Evolutionary conservation across 2,329 filamentous ascomycete species (phyloP).

Genomic region (Aspergillus cejpii): DNA sequence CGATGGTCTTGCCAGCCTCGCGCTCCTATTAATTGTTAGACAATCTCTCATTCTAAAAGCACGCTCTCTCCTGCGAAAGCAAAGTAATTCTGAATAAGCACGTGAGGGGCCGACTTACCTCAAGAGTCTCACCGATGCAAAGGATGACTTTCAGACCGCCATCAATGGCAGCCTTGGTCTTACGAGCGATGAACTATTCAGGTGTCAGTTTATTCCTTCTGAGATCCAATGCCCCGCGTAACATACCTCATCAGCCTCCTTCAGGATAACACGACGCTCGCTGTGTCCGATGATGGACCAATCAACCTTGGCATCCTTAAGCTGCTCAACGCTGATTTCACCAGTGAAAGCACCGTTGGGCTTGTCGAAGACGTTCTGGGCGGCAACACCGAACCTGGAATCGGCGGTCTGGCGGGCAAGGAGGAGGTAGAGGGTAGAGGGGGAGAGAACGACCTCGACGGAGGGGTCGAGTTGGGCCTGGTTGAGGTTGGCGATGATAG

Average conservation of each 20-base stretch:
- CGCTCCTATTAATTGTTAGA: constrained; percentile 53
- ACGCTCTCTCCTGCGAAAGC: constrained; percentile 13
- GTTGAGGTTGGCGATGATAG: constrained; percentile 87
- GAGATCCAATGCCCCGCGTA: background rate
- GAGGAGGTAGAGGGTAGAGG: constrained; percentile 83
- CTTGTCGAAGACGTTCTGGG: constrained; percentile 97
- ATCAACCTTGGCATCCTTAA: constrained; percentile 78
- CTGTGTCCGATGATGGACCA: constrained; percentile 94
- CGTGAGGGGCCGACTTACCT: constrained; percentile 42
- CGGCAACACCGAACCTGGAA: constrained; percentile 71
- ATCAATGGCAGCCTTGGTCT: constrained; percentile 89
- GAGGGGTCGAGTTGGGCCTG: constrained; percentile 58
- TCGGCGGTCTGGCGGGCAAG: constrained; percentile 73
- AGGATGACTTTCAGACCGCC: constrained; percentile 86
- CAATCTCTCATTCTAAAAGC: constrained; percentile 15
- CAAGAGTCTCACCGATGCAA: constrained; percentile 93
- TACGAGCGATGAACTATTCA: constrained; percentile 66
- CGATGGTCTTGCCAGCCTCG: constrained; percentile 76
- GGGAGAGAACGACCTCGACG: constrained; percentile 88
- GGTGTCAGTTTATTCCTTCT: constrained; percentile 4
- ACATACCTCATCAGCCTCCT: constrained; percentile 66
- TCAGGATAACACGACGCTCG: constrained; percentile 83
- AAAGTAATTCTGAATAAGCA: too few species aligned
- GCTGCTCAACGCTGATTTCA: constrained; percentile 87
- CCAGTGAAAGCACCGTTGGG: constrained; percentile 95